Evolutionary conservation across 1,139 yeast genomes (phyloP).

Genomic region (Yamadazyma atlantica): DNA sequence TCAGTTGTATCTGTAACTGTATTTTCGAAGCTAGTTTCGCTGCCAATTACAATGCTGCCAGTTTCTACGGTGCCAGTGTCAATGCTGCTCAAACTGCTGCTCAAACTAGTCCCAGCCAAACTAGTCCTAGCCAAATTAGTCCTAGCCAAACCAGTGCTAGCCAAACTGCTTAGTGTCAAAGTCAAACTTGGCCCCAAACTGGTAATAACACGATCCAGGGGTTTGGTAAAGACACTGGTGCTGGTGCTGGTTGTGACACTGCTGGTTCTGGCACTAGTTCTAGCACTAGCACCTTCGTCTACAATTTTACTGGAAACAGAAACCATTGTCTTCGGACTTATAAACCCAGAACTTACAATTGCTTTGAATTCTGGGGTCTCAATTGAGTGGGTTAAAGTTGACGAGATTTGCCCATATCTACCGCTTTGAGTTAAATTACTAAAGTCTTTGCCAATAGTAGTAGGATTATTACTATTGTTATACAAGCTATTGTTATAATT

Average conservation of each 20-base stretch:
- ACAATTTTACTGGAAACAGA: background rate
- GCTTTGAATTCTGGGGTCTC: background rate
- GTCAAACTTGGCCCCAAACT: too few relatives aligned
- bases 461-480: conserved; percentile 2
- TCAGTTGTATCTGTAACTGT: too few relatives aligned
- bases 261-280: background rate
- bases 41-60: too few relatives aligned
- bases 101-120: too few relatives aligned
- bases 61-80: too few relatives aligned
- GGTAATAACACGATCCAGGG: too few relatives aligned
- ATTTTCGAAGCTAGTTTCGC: too few relatives aligned
- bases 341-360: background rate
- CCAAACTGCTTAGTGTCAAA: too few relatives aligned
- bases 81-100: too few relatives aligned
- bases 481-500: background rate
- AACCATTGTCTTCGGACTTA: background rate
- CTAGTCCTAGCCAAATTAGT: too few relatives aligned
- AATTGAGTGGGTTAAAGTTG: conserved; percentile 1
- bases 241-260: background rate
- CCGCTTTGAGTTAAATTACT: background rate
- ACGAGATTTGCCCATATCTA: background rate
- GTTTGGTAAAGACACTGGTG: too few relatives aligned
- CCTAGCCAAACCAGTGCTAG: too few relatives aligned
- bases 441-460: conserved; percentile 1
- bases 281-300: background rate